Conservation (phyloP, 2,329 filamentous ascomycete genomes). For the Cladosporium sp. region DNA sequence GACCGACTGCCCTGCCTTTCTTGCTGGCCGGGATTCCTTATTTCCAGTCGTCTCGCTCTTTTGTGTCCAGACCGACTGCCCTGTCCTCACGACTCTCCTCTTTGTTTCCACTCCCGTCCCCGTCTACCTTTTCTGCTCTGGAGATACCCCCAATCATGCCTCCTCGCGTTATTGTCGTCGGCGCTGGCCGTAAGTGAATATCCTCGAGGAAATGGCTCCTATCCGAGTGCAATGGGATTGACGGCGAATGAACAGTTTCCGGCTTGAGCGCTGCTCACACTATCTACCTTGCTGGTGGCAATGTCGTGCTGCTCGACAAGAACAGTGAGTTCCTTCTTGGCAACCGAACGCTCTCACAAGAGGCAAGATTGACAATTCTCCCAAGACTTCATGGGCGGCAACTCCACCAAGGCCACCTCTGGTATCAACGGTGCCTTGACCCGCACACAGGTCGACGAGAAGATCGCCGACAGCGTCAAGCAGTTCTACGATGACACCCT, state of each 20-base stretch:
- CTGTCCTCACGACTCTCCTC: background rate
- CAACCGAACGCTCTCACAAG: background rate
- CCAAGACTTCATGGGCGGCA: conserved; percentile 95
- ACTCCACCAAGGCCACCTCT: conserved; percentile 98
- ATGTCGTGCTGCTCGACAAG: conserved; percentile 96
- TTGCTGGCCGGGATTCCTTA: conserved; percentile 3
- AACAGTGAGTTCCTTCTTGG: conserved; percentile 66
- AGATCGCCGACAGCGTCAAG: conserved; percentile 93
- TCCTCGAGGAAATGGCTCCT: no score
- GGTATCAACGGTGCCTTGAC: conserved; percentile 99
- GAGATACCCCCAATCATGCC: conserved; percentile 55
- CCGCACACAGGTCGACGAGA: conserved; percentile 84
- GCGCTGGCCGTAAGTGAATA: conserved; percentile 82
- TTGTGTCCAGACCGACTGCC: conserved; percentile 4
- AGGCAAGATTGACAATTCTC: conserved; percentile 8
- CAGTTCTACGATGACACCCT: conserved; percentile 98
- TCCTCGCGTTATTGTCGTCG: conserved; percentile 92
- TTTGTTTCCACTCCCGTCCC: background rate
- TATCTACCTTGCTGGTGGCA: conserved; percentile 93
- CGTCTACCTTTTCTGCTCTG: no score
- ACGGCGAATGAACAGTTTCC: conserved; percentile 64
- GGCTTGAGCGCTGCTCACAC: conserved; percentile 97
- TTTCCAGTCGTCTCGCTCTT: conserved; percentile 6
- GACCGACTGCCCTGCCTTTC: background rate
- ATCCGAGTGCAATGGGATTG: conserved; percentile 2